A percentile compares a stretch with the other conserved stretches of the same genome.
Conservation (phyloP, 345 rosid species). For the Combretum micranthum region DNA sequence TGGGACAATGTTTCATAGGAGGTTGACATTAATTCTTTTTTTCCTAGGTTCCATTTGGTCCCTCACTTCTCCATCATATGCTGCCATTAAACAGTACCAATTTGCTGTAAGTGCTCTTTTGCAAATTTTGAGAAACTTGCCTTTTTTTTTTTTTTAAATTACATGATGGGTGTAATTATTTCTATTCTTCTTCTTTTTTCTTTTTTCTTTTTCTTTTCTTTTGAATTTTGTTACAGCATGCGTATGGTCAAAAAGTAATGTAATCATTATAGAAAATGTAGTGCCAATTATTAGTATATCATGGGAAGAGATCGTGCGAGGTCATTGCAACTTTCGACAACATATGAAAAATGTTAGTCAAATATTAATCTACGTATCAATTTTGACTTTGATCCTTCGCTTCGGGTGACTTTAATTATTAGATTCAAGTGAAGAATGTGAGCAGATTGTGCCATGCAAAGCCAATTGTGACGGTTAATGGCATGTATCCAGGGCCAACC, state of each 20-base stretch:
- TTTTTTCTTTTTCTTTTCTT: not conserved
- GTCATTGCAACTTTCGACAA: too few relatives aligned
- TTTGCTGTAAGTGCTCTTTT: conserved; percentile 26
- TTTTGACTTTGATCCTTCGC: not conserved
- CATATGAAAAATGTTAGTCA: not conserved
- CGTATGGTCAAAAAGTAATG: too few relatives aligned
- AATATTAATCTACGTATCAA: not conserved
- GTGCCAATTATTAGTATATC: too few relatives aligned
- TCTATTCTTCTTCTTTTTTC: not conserved
- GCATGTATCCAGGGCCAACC: conserved; percentile 57
- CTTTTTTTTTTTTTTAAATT: not conserved
- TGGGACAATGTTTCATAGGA: conserved; percentile 2
- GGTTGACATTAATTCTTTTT: conserved; percentile 5
- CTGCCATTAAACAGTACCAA: conserved; percentile 37
- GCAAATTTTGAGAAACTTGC: too few relatives aligned
- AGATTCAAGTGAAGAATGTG: conserved; percentile 54
- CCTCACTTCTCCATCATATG: conserved; percentile 20
- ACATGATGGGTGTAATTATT: not conserved
- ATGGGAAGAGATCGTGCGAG: too few relatives aligned
- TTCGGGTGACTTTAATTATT: conserved; percentile 11
- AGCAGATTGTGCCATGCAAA: conserved; percentile 61
- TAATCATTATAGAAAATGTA: too few relatives aligned
- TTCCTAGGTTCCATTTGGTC: conserved; percentile 16
- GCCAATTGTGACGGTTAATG: conserved; percentile 57
- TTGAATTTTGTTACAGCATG: too few relatives aligned